Conservation (phyloP, 2,329 filamentous ascomycete species). For the Epichloe bromicola region DNA sequence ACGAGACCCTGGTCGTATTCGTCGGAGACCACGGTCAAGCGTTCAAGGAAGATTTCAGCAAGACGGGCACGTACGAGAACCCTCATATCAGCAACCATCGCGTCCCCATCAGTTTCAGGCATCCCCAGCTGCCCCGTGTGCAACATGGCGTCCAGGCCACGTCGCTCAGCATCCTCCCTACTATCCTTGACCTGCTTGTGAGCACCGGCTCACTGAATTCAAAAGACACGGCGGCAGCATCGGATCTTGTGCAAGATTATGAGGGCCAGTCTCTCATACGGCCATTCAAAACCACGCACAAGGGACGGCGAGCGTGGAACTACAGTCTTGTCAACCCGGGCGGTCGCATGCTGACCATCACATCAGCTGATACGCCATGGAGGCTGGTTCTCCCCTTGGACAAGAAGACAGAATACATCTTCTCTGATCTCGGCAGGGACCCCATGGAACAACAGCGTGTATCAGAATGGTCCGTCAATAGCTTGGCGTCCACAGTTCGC, state of each 20-base stretch:
- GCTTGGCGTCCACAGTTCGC: constrained; percentile 7
- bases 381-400: constrained; percentile 18
- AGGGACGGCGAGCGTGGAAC: constrained; percentile 17
- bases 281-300: constrained; percentile 10
- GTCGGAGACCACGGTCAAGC: constrained; percentile 25
- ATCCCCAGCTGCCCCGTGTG: constrained; percentile 19
- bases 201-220: constrained; percentile 18
- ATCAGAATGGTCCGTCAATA: constrained; percentile 6
- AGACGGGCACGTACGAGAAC: constrained; percentile 19
- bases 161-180: constrained; percentile 22
- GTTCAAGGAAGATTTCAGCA: constrained; percentile 17
- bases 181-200: constrained; percentile 22
- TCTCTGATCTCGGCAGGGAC: constrained; percentile 16
- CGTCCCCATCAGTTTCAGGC: constrained; percentile 19
- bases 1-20: constrained; percentile 21
- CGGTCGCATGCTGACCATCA: constrained; percentile 16
- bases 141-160: constrained; percentile 15
- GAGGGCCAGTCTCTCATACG: constrained; percentile 23
- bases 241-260: constrained; percentile 20
- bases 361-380: constrained; percentile 12
- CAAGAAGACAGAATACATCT: constrained; percentile 16
- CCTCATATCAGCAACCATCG: constrained; percentile 20
- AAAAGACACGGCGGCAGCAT: constrained; percentile 13
- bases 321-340: constrained; percentile 20
- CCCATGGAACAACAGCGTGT: constrained; percentile 15